Percentiles rank a stretch among this genome's conserved stretches.
Conservation (phyloP, 2,329 filamentous ascomycete genomes). For the Escovopsis weberi region DNA sequence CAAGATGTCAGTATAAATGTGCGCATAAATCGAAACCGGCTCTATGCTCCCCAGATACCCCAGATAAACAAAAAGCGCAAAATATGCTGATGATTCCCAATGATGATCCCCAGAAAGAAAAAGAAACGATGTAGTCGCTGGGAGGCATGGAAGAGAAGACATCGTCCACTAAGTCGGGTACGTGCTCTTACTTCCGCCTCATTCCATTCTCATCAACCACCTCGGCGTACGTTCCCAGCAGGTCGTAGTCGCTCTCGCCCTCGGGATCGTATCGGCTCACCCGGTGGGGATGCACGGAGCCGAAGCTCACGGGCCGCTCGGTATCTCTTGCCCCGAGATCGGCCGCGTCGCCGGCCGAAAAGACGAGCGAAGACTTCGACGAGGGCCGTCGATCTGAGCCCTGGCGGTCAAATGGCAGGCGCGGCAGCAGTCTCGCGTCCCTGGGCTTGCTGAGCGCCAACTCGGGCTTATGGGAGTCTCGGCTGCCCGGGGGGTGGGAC, state of each 20-base stretch:
- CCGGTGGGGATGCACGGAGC: conserved; percentile 42
- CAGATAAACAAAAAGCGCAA: background rate
- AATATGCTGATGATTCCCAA: conserved; percentile 2
- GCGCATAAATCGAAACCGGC: background rate
- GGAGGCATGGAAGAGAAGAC: background rate
- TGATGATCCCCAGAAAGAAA: background rate
- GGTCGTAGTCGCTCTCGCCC: conserved; percentile 23
- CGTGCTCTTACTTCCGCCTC: background rate
- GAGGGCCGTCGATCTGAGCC: conserved; percentile 38
- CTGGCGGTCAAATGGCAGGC: conserved; percentile 42
- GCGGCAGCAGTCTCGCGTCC: conserved; percentile 11
- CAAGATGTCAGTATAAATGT: background rate
- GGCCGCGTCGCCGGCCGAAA: conserved; percentile 28
- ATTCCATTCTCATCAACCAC: conserved; percentile 29
- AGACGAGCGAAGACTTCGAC: conserved; percentile 33
- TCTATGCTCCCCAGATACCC: conserved; percentile 1
- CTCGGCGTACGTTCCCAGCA: conserved; percentile 41
- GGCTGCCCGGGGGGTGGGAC: conserved; percentile 9
- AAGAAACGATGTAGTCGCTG: background rate
- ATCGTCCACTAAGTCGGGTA: background rate
- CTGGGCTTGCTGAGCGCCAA: conserved; percentile 2
- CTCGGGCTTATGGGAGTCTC: conserved; percentile 5
- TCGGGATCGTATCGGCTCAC: conserved; percentile 40
- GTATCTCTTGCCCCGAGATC: conserved; percentile 24
- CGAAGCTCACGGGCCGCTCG: conserved; percentile 39